Evolutionary conservation across 2,329 filamentous ascomycete genomes (phyloP), one percentile per base, ranked within the genome.

Genomic region (Alternaria triticimaculans): DNA sequence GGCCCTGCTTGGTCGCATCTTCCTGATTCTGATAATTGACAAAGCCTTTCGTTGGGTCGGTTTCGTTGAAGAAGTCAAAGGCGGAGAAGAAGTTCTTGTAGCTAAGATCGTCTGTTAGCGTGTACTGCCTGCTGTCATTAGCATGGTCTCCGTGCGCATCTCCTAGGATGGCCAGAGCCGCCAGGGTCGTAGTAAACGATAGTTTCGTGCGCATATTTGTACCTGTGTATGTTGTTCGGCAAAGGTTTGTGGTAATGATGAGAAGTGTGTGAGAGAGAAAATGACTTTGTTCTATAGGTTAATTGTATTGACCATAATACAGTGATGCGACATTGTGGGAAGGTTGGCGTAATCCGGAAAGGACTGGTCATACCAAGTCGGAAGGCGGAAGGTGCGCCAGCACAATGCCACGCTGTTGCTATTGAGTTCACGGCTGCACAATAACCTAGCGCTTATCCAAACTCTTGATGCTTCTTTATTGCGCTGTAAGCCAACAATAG

Each of bases 51-150:
- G 76, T 78, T 8, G 76, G 76, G 45, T 78, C 76, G 0, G 69
- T 55, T 11, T 56, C 69, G 33, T 64, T 66, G 71, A 69, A 80
- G 69, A 77, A 74, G 45, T 74, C 62, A 64, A 80, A 79, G 44
- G 68, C 64, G 4, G 63, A 23, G 65, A 79, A 78, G 68, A 80
- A 78, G 55, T 76, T 75, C n/a, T 65, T 64, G 64, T 74, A 70
- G 10, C 70, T 70, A 7, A 77, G 68, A 58, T 78, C 73, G 54
- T 73, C 67, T 6, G 69, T 72, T 23, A 77, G 69, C 3, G 58
- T 64, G 61, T 77, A 78, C 45, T 55, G 44, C 14, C 46, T 28
- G 20, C 10, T n/a, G 25, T 25, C 11, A 5, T 4, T 33, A 12
- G 58, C 6, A 15, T 26, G 53, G 21, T 25, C 28, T 14, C 44